Percentiles rank a stretch among this genome's conserved stretches.
These are phyloP conservation scores for Cladosporium sp. DNA, from an alignment of 2,329 filamentous ascomycete species.

Conservation along the genomic window DNA sequence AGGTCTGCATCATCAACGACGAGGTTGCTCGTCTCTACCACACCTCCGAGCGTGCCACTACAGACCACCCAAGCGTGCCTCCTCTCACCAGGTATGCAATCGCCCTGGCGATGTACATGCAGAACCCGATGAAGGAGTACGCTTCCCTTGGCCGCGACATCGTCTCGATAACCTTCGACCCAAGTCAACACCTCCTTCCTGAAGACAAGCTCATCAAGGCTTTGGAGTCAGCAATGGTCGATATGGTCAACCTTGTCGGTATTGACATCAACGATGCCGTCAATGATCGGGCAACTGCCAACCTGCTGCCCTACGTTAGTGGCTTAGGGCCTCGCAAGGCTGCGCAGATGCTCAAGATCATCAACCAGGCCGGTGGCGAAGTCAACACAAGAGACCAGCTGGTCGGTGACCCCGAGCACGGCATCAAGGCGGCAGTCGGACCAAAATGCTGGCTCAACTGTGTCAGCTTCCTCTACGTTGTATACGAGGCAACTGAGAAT, in stretches of 20 bases:
- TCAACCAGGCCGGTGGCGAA: conserved; percentile 84
- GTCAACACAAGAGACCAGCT: conserved; percentile 83
- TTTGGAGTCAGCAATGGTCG: conserved; percentile 94
- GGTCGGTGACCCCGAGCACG: conserved; percentile 73
- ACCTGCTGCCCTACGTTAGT: conserved; percentile 84
- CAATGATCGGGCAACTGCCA: conserved; percentile 73
- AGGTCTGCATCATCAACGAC: conserved; percentile 90
- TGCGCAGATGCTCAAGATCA: conserved; percentile 77
- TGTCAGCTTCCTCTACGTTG: conserved; percentile 89
- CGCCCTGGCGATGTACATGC: conserved; percentile 83
- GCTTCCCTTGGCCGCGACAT: conserved; percentile 87
- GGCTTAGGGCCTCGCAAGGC: conserved; percentile 92
- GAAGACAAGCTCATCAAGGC: conserved; percentile 82
- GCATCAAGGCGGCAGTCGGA: conserved; percentile 64
- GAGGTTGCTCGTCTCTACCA: conserved; percentile 97
- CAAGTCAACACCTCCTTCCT: conserved; percentile 82
- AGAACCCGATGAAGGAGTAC: conserved; percentile 95
- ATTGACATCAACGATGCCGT: conserved; percentile 94
- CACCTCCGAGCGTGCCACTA: conserved; percentile 72
- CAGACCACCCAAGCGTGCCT: conserved; percentile 76
- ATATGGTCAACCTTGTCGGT: conserved; percentile 96
- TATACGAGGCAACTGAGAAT: conserved; percentile 73
- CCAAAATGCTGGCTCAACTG: conserved; percentile 95
- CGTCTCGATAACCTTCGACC: conserved; percentile 79
- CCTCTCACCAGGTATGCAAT: conserved; percentile 85